A percentile compares a stretch with the other conserved stretches of the same genome.
Evolutionary conservation across 2,329 filamentous ascomycete species (phyloP).

Genomic region (Dichotomopilus funicola): DNA sequence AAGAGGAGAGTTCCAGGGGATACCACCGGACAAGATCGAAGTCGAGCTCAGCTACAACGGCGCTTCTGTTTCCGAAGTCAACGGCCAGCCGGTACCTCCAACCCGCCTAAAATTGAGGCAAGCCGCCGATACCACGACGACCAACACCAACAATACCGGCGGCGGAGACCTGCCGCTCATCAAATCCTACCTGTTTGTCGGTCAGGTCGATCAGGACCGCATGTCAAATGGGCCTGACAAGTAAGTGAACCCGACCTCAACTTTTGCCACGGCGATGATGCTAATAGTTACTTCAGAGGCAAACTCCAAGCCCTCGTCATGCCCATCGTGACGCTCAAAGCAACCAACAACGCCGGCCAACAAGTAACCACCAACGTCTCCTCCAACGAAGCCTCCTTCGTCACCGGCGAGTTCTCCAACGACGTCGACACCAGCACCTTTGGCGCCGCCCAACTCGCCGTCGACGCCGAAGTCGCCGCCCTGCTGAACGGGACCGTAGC

Average conservation of each 20-base stretch:
- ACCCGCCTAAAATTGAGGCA: constrained; percentile 13
- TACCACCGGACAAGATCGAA: constrained; percentile 46
- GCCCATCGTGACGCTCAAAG: constrained; percentile 61
- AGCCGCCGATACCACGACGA: background rate
- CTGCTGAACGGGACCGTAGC: constrained; percentile 49
- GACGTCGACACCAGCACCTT: constrained; percentile 48
- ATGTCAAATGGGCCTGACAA: constrained; percentile 51
- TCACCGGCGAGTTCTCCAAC: constrained; percentile 62
- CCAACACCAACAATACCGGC: background rate
- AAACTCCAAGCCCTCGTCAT: constrained; percentile 58
- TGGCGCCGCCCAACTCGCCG: constrained; percentile 42
- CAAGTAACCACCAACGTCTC: constrained; percentile 58
- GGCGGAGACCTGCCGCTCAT: constrained; percentile 37
- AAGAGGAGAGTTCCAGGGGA: constrained; percentile 45
- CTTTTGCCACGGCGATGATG: background rate
- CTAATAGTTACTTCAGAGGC: constrained; percentile 35
- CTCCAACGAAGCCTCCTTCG: constrained; percentile 63
- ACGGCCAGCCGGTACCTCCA: constrained; percentile 13
- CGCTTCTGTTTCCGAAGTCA: constrained; percentile 44
- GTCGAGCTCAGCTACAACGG: constrained; percentile 50
- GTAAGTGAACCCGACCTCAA: constrained; percentile 39
- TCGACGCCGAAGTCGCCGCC: constrained; percentile 39
- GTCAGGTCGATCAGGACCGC: constrained; percentile 54
- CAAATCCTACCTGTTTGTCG: constrained; percentile 62
- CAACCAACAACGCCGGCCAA: constrained; percentile 44